Evolutionary conservation across 495 filamentous ascomycete species (phyloP).

Genomic region (Durotheca rogersii): DNA sequence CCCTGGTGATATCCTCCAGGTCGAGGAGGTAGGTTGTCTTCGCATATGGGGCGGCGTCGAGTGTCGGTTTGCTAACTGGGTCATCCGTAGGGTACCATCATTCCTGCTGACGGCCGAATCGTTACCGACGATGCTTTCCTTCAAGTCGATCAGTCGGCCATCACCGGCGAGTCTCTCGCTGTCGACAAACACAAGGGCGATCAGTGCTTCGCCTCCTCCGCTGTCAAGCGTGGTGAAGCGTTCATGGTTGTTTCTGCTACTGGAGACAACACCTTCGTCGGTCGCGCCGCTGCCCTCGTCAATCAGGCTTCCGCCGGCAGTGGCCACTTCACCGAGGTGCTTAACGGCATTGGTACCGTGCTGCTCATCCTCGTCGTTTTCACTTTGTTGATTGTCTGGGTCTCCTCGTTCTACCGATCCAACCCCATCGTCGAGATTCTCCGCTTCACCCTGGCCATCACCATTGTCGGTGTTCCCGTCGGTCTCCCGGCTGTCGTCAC

Average conservation of each 20-base stretch:
- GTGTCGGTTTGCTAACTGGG: not conserved
- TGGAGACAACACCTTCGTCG: slow-evolving; percentile 86
- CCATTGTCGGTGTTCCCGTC: slow-evolving; percentile 93
- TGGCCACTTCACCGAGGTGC: slow-evolving; percentile 87
- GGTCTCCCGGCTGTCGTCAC: slow-evolving; percentile 95
- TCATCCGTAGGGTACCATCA: slow-evolving; percentile 67
- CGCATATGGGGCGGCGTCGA: too few species aligned
- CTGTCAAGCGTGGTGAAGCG: slow-evolving; percentile 85
- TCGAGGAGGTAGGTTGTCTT: slow-evolving; percentile 60
- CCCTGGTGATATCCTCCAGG: slow-evolving; percentile 83
- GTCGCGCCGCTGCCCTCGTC: slow-evolving; percentile 82
- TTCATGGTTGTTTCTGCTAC: slow-evolving; percentile 78
- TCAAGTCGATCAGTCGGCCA: slow-evolving; percentile 88
- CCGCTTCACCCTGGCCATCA: slow-evolving; percentile 80
- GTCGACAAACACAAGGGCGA: slow-evolving; percentile 83
- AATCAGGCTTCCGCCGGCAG: slow-evolving; percentile 66
- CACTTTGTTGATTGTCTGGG: slow-evolving; percentile 79
- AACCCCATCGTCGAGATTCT: slow-evolving; percentile 73
- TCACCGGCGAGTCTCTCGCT: slow-evolving; percentile 90
- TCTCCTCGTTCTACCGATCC: slow-evolving; percentile 83
- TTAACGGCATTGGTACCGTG: slow-evolving; percentile 82
- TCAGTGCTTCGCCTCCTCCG: slow-evolving; percentile 78
- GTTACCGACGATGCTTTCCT: slow-evolving; percentile 77
- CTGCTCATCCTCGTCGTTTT: slow-evolving; percentile 78
- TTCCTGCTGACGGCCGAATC: slow-evolving; percentile 85